phyloP scores from a whole-genome alignment of 2,329 filamentous ascomycete genomes.

The Paracamarosporium sp. region DNA sequence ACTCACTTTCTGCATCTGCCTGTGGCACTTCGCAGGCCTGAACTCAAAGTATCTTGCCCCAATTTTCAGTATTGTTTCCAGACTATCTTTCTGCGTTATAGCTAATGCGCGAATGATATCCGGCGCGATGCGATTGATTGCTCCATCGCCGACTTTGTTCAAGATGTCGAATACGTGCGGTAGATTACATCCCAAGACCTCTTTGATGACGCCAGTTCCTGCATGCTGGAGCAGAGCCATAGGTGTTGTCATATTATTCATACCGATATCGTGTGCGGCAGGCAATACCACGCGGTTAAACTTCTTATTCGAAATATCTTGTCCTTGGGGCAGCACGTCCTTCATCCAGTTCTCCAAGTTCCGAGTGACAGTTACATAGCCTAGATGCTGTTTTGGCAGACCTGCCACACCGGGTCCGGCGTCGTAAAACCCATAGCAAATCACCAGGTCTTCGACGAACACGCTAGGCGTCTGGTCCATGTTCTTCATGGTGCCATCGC shows the following conservation, averaged over 20 bases:
- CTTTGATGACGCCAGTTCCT: constrained; percentile 38
- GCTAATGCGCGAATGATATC: constrained; percentile 58
- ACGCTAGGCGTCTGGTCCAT: constrained; percentile 40
- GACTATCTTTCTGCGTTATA: constrained; percentile 59
- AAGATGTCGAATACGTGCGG: constrained; percentile 31
- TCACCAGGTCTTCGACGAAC: constrained; percentile 45
- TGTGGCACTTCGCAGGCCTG: constrained; percentile 57
- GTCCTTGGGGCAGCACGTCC: constrained; percentile 49
- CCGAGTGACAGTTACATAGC: constrained; percentile 52
- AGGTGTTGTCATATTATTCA: constrained; percentile 58
- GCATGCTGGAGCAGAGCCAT: constrained; percentile 49
- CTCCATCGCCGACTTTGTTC: constrained; percentile 35
- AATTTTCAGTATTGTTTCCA: constrained; percentile 53
- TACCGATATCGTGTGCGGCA: constrained; percentile 57
- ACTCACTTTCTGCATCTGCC: constrained; percentile 44
- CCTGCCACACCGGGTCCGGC: constrained; percentile 53
- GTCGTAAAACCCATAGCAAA: constrained; percentile 59
- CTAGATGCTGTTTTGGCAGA: constrained; percentile 53
- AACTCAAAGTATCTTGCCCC: constrained; percentile 62
- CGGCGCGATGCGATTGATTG: constrained; percentile 38
- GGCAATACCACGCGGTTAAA: constrained; percentile 56
- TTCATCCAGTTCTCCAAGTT: constrained; percentile 56
- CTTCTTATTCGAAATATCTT: constrained; percentile 47
- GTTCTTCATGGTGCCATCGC: constrained; percentile 47
- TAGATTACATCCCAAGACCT: constrained; percentile 34